Evolutionary conservation across 2,329 filamentous ascomycete genomes (phyloP).

Genomic region (Fonsecaea multimorphosa): DNA sequence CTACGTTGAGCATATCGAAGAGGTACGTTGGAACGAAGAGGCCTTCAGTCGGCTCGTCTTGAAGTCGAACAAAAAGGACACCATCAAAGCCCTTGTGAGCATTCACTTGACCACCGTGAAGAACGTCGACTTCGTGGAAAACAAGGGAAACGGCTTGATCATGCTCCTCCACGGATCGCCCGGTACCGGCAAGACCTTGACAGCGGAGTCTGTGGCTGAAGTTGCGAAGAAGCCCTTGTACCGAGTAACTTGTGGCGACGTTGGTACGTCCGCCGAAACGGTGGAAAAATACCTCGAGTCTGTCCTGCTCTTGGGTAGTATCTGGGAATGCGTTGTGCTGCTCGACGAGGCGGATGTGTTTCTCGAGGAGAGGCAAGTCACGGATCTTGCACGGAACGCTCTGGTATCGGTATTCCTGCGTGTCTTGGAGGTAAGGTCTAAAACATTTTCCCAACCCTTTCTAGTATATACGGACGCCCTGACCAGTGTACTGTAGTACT

Average conservation of each 20-base stretch:
- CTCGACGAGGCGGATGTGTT: slow-evolving; percentile 44
- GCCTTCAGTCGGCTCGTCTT: not conserved
- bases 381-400: slow-evolving; percentile 38
- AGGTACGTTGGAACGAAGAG: not conserved
- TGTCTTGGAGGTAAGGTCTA: slow-evolving; percentile 46
- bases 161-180: slow-evolving; percentile 48
- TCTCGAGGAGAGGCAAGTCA: slow-evolving; percentile 36
- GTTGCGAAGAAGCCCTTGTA: slow-evolving; percentile 49
- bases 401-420: slow-evolving; percentile 46
- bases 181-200: slow-evolving; percentile 51
- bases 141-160: slow-evolving; percentile 47
- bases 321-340: slow-evolving; percentile 46
- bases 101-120: slow-evolving; percentile 36
- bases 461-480: not conserved
- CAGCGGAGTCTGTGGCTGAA: slow-evolving; percentile 51
- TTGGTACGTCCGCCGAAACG: slow-evolving; percentile 45
- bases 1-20: not conserved
- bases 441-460: not conserved
- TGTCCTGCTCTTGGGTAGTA: slow-evolving; percentile 46
- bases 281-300: slow-evolving; percentile 49
- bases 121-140: slow-evolving; percentile 46
- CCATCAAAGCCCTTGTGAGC: slow-evolving; percentile 42
- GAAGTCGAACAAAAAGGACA: slow-evolving; percentile 42
- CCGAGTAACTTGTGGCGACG: slow-evolving; percentile 49
- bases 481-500: slow-evolving; percentile 37